Conservation (phyloP, 208 protist species). For the Naegleria lovaniensis region DNA sequence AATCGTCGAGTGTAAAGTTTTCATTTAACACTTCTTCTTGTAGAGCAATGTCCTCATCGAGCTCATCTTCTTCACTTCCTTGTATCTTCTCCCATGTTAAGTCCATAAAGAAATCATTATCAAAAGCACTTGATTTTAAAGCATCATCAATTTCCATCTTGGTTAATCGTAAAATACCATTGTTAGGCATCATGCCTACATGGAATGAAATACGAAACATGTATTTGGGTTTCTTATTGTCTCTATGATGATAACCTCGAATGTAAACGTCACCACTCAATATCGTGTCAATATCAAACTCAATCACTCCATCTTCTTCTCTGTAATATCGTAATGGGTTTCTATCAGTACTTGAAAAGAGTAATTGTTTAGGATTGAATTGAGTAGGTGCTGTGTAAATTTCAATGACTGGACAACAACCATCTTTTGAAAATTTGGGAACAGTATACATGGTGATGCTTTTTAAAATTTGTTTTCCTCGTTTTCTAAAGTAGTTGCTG, state of each 20-base stretch:
- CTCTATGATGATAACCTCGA: conserved; percentile 6
- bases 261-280: conserved; percentile 26
- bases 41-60: too few relatives aligned
- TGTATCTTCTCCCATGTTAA: conserved; percentile 13
- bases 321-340: background rate
- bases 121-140: conserved; percentile 13
- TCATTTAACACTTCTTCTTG: too few relatives aligned
- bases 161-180: conserved; percentile 19
- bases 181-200: background rate
- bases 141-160: conserved; percentile 33
- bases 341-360: background rate
- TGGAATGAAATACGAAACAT: conserved; percentile 32
- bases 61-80: background rate
- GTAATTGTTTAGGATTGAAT: background rate
- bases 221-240: conserved; percentile 13
- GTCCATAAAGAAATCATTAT: conserved; percentile 32
- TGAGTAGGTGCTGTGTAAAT: conserved; percentile 21
- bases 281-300: background rate
- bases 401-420: conserved; percentile 14
- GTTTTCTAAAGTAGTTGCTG: background rate
- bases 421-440: background rate
- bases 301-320: background rate
- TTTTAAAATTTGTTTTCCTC: conserved; percentile 11
- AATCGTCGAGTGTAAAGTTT: too few relatives aligned
- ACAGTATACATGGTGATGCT: conserved; percentile 3